phyloP scores from a whole-genome alignment of 495 filamentous ascomycete genomes.

The Penicillium macrosclerotiorum region DNA sequence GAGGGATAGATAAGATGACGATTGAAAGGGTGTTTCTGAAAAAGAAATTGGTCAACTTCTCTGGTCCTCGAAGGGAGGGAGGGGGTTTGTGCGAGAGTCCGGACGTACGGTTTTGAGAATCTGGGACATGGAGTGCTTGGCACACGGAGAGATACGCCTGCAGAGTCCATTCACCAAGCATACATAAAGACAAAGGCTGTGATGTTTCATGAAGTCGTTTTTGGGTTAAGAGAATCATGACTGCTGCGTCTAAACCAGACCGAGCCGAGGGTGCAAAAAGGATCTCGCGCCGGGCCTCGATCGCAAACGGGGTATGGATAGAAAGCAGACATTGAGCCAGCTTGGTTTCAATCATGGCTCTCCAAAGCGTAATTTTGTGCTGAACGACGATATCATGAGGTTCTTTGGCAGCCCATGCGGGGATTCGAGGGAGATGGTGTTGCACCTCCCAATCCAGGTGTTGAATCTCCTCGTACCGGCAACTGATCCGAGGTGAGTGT shows the following conservation, averaged over 20 bases:
- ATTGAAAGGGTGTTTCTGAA: conserved; percentile 9
- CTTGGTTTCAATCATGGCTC: conserved; percentile 36
- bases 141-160: conserved; percentile 40
- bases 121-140: conserved; percentile 32
- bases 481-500: conserved; percentile 43
- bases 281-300: conserved; percentile 34
- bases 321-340: conserved; percentile 37
- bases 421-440: conserved; percentile 37
- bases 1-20: conserved; percentile 18
- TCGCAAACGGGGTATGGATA: conserved; percentile 45
- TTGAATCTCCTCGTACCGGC: conserved; percentile 46
- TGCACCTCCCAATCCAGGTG: conserved; percentile 41
- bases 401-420: conserved; percentile 27
- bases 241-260: conserved; percentile 37
- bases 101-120: conserved; percentile 7
- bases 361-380: conserved; percentile 34
- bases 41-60: neutral
- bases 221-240: conserved; percentile 41
- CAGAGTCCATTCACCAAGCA: conserved; percentile 41
- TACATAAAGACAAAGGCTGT: conserved; percentile 34
- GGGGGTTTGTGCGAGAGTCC: too few relatives aligned
- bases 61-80: too few relatives aligned
- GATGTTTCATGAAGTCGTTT: conserved; percentile 34
- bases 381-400: conserved; percentile 21
- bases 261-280: conserved; percentile 41